Conservation (phyloP, 768 basidiomycete genomes). For the Stropharia rugosoannulata region DNA sequence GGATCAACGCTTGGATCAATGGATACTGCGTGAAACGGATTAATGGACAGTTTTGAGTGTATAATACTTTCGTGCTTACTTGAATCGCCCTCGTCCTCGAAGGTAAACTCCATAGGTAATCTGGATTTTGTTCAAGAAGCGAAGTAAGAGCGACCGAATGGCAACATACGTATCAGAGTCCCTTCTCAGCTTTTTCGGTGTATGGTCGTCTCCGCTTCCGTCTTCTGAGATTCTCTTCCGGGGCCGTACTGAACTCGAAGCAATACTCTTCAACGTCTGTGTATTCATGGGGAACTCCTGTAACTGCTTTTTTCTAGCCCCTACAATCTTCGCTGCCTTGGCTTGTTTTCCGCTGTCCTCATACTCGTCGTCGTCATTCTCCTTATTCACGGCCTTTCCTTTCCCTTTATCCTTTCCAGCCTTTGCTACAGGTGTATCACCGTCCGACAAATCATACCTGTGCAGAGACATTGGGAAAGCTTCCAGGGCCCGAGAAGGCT, state of each 20-base stretch:
- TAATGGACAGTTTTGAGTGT: neutral
- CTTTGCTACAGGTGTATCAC: slow-evolving; percentile 1
- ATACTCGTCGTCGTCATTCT: slow-evolving; percentile 8
- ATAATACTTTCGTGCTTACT: slow-evolving; percentile 26
- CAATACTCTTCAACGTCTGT: slow-evolving; percentile 39
- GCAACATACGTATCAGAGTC: slow-evolving; percentile 11
- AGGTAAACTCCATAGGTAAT: slow-evolving; percentile 7
- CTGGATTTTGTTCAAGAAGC: neutral
- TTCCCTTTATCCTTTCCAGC: slow-evolving; percentile 15
- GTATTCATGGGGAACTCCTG: slow-evolving; percentile 42
- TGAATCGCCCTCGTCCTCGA: slow-evolving; percentile 39
- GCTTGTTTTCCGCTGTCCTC: slow-evolving; percentile 4
- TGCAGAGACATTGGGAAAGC: slow-evolving; percentile 19
- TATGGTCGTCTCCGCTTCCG: slow-evolving; percentile 27
- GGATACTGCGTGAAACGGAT: slow-evolving; percentile 38
- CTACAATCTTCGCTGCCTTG: slow-evolving; percentile 6
- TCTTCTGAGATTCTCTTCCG: slow-evolving; percentile 21
- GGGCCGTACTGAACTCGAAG: slow-evolving; percentile 13
- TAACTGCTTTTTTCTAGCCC: slow-evolving; percentile 9
- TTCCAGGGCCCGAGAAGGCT: slow-evolving; percentile 1
- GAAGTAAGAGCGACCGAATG: neutral
- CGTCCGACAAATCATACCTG: neutral
- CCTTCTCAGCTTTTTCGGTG: slow-evolving; percentile 32
- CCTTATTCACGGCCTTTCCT: slow-evolving; percentile 12
- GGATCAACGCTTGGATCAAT: slow-evolving; percentile 57